Base-by-base conservation (phyloP, 1,284 basidiomycete species). In the Ustilago tritici region DNA sequence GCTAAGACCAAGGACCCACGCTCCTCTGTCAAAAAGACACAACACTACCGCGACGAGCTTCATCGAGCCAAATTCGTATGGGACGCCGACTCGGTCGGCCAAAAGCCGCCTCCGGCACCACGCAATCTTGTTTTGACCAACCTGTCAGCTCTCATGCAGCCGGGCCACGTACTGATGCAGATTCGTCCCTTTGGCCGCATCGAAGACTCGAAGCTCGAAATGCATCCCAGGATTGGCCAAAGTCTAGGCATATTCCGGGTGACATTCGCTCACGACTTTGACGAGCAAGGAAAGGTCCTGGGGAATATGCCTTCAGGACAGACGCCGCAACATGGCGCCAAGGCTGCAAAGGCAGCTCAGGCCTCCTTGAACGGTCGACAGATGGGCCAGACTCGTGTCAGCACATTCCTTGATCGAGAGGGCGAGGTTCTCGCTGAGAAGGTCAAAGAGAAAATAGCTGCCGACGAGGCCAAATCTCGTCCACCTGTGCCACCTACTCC, bases 161-260 rank as follows among this genome's bases (percentile, higher is more conserved):
- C 90, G 40, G 88, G 89, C 56, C 88, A 90, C 56, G 89, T 98
- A 61, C 89, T 91, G 56, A 89, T 90, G 11, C 91, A 92, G 82
- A 92, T 97, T 82, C 86, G 89, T 4, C 82, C 88, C 12, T 90
- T 93, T 81, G 95, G 95, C 2, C 85, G 88, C 12, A 89, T 96
- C 79, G 82, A 89, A 11, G 90, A 91, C 12, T 91, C 93, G 65
- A 92, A 95, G 75, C 90, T 92, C 41, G 93, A 95, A 84, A 90
- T 93, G 70, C 93, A 97, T 87, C 89, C 90, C 55, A 89, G 90
- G 60, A 94, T 91, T 23, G 95, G 95, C 14, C 92, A 91, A 71
- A 91, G 92, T 15, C 89, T 98, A 4, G 95, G 95, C 7, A 91
- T 98, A 47, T 91, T 93, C 59, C 91, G 90, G 83, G 89, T 98